Conservation (phyloP, 202 grass and related monocot genomes). For the Schoenoplectus triqueter region DNA sequence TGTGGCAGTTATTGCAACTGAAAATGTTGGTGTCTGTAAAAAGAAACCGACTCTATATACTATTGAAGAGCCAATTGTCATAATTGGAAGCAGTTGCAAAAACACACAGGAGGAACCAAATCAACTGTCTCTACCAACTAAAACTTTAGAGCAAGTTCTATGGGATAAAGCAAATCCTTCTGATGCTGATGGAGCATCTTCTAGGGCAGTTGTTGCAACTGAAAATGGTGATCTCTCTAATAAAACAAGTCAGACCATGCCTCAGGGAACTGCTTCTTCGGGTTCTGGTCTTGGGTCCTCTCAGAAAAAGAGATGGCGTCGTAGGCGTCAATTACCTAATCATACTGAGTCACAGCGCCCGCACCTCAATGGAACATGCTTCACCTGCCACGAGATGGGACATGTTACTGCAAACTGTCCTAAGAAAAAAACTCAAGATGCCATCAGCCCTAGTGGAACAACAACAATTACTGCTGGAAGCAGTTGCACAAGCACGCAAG, state of each 20-base stretch:
- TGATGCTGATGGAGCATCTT: conserved; percentile 24
- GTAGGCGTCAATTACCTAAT: background rate
- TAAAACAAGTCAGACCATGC: background rate
- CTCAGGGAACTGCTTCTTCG: background rate
- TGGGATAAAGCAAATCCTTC: background rate
- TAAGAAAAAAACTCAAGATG: background rate
- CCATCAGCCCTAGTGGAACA: background rate
- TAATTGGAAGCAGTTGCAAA: too few species aligned
- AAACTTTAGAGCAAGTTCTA: background rate
- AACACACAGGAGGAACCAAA: background rate
- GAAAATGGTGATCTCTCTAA: conserved; percentile 15
- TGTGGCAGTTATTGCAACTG: too few species aligned
- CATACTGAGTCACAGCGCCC: background rate
- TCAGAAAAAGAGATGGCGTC: background rate
- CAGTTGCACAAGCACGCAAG: conserved; percentile 12
- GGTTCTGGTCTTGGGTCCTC: background rate
- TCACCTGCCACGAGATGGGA: background rate
- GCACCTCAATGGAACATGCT: background rate
- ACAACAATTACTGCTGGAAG: background rate
- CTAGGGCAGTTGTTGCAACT: background rate
- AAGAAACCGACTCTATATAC: too few species aligned
- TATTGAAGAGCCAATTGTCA: too few species aligned
- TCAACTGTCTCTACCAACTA: background rate
- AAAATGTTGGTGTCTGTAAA: too few species aligned
- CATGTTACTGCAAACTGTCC: conserved; percentile 5